Evolutionary conservation across 495 filamentous ascomycete genomes (phyloP).

Genomic region (Thermothielavioides terrestris): DNA sequence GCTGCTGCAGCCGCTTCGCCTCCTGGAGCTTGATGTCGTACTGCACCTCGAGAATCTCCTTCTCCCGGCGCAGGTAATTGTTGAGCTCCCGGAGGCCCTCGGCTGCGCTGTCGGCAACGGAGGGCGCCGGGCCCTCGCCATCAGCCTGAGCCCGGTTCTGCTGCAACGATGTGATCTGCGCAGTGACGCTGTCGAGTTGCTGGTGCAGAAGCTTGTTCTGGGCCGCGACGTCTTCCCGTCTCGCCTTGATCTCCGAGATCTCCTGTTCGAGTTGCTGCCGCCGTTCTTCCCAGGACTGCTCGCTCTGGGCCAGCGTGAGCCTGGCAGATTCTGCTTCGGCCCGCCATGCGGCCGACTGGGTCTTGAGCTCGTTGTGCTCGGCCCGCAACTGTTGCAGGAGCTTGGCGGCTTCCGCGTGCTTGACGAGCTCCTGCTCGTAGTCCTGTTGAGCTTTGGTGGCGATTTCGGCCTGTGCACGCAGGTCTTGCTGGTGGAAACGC

Average conservation of each 20-base stretch:
- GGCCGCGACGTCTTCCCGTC: constrained; percentile 68
- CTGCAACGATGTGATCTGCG: constrained; percentile 69
- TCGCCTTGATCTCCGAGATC: constrained; percentile 62
- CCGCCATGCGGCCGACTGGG: constrained; percentile 59
- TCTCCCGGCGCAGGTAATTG: constrained; percentile 85
- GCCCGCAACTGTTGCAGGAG: constrained; percentile 64
- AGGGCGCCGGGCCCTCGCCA: constrained; percentile 33
- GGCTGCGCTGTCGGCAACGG: constrained; percentile 41
- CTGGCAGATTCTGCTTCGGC: constrained; percentile 75
- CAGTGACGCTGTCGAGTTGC: constrained; percentile 72
- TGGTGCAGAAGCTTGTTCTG: constrained; percentile 85
- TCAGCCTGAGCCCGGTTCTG: constrained; percentile 53
- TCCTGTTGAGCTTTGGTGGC: constrained; percentile 86
- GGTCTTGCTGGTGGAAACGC: constrained; percentile 77
- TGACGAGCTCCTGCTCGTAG: constrained; percentile 88
- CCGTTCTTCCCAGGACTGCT: constrained; percentile 79
- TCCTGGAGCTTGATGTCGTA: constrained; percentile 82
- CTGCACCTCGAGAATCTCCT: constrained; percentile 94
- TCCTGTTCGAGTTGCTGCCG: constrained; percentile 75
- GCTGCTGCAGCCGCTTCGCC: constrained; percentile 75
- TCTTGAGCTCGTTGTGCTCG: constrained; percentile 73
- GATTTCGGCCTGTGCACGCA: constrained; percentile 89
- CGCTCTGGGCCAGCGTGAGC: constrained; percentile 65
- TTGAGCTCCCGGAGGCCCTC: constrained; percentile 82
- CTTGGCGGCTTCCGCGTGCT: constrained; percentile 88